Base-by-base conservation (phyloP, 2,329 filamentous ascomycete genomes). In the Aplosporella prunicola region DNA sequence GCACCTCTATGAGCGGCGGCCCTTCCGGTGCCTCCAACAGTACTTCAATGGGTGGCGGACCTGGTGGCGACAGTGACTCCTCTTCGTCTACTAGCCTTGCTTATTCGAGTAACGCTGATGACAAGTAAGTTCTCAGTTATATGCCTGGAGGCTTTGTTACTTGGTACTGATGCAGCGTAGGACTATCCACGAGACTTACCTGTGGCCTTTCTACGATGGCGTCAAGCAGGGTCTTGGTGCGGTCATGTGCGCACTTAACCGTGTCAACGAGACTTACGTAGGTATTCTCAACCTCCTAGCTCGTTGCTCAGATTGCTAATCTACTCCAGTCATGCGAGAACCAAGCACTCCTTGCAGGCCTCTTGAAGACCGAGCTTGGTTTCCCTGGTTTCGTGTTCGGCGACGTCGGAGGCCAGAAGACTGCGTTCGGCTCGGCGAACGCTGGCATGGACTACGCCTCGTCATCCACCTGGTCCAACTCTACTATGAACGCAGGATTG, bases 171-270 rank as follows among this genome's bases (percentile, higher is more conserved):
- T n/a, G n/a, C n/a, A n/a, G n/a, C n/a, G n/a, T 50, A 67, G 78
- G 20, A 76, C 78, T 1, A 53, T 82, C 43, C 80, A 83, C 50
- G 80, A 83, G 57, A 60, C 89, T 2, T 91, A 89, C 47, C 68
- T 78, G 0, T 89, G 82, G 82, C 84, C 84, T 0, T 91, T 89
- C 53, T 78, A 74, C 2, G 79, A 88, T 45, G 76, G 75, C 13
- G 67, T 91, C n/a, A 73, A 72, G 32, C 80, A 78, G 3, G 82
- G 82, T 10, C 81, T 85, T 2, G 82, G 74, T 0, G 74, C 75
- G 13, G 71, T 86, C 27, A 91, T 91, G 85, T 88, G 82, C 53
- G 74, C 78, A 1, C 89, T 89, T 47, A 57, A 62, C 22, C 51
- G 59, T 33, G 44, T 62, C 34, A 68, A 68, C 48, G 60, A 30